Evolutionary conservation across 176 grass and related monocot genomes (phyloP), one percentile per base, ranked within the genome.

Genomic region (Phyllostachys edulis): DNA sequence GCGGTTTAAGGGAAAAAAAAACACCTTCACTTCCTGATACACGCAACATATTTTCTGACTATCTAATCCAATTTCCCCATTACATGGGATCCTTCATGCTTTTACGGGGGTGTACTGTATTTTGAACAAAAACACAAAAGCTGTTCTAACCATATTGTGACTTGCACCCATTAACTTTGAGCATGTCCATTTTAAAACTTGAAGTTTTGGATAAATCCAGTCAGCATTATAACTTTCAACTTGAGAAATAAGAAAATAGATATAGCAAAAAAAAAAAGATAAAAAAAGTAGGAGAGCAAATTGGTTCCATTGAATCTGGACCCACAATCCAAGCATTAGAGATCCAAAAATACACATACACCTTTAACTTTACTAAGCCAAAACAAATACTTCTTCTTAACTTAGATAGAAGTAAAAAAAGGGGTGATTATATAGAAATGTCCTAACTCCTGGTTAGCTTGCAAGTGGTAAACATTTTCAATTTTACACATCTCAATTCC

Each of bases 331-430:
- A 9, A 29, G 62, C 32, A 3, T 56, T 34, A 84, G 54, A 39
- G 50, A 11, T 63, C 39, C 45, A 82, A 78, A 67, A 71, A 45
- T 18, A 50, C 40, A 71, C 2, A 38, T 75, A 7, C 6, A 20
- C 65, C 63, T 63, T 36, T 62, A 61, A 6, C 11, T 63, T 63
- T 62, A 85, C 64, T 55, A 62, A 81, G 20, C 34, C 21, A 70
- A 75, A 68, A 81, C 0, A 68, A 60, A 76, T 40, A 63, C 6
- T 57, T 47, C 16, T 64, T 49, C 18, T 8, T 9, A 40, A 62
- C 36, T 44, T 69, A 26, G 44, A 76, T 69, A 24, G 44, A 76
- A 75, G 78, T n/a, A 51, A 36, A 39, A n/a, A 34, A 17, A 42
- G 5, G 10, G 20, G 17, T 76, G 12, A 63, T 27, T 14, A 63